Evolutionary conservation across 2,329 filamentous ascomycete species (phyloP), one percentile per base, ranked within the genome.

Genomic region (Cercospora citrullina): DNA sequence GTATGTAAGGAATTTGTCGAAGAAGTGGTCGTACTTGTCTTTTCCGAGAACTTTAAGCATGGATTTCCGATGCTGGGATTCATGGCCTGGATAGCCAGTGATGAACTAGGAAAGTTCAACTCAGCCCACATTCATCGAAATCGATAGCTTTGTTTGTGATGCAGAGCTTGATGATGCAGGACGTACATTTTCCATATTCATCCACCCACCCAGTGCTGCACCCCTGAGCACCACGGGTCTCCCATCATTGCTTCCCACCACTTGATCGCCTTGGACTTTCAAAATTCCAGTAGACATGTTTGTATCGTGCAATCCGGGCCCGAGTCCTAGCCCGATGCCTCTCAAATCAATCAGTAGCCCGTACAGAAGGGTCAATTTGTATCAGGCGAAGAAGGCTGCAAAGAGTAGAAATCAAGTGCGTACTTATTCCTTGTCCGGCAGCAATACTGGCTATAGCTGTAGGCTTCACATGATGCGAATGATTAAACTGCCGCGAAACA

Each of bases 11-110:
- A 84, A 84, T 69, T 82, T 83, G 70, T 88, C 85, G 70, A 89
- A 88, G 77, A 89, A 88, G 79, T 84, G 88, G 5, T 87, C 81
- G 60, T 85, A 84, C 72, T 87, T 87, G 60, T 88, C 82, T 58
- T 82, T 73, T 0, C 87, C 87, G 0, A 89, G 78, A 0, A 85
- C 84, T 64, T 83, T 80, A 0, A 83, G 78, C 77, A 89, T 82
- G 1, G 85, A 83, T 2, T 81, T 81, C 8, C 86, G 84, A 68
- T 87, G 84, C 68, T 88, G 82, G 23, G 80, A 80, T 73, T 89
- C 87, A 61, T 87, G 85, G 18, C 85, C 87, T 10, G 86, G 80
- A 67, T 84, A 89, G n/a, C 87, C 87, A 1, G 85, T 87, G 70
- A 89, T 88, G 80, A 89, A 89, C 55, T 59, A 23, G 10, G 2